A percentile compares a stretch with the other conserved stretches of the same genome.
Conservation (phyloP, 2,329 filamentous ascomycete species). For the Cercospora sp. region DNA sequence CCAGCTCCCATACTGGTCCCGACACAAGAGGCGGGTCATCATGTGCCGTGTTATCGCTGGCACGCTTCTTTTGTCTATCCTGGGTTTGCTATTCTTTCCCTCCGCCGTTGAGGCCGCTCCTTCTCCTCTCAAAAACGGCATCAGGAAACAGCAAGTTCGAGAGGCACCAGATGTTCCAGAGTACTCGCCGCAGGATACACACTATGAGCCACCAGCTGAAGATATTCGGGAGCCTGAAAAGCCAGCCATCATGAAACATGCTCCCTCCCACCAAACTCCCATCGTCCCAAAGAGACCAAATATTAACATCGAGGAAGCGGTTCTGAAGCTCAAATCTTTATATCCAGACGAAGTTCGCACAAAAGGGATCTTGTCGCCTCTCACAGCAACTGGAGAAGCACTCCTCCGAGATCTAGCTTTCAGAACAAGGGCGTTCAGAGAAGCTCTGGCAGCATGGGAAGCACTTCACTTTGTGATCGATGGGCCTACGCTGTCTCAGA, state of each 20-base stretch:
- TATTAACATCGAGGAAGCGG: conserved; percentile 4
- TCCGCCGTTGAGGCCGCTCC: not conserved
- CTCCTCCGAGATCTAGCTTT: conserved; percentile 24
- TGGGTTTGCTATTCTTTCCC: not conserved
- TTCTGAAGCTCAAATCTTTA: conserved; percentile 9
- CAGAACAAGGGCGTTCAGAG: conserved; percentile 20
- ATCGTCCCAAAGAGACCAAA: not conserved
- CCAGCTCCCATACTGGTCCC: conserved; percentile 5
- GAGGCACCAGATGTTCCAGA: not conserved
- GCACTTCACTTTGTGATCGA: conserved; percentile 15
- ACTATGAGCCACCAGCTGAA: not conserved
- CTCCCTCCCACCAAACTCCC: not conserved
- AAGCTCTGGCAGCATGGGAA: conserved; percentile 23
- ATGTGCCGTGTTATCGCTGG: not conserved
- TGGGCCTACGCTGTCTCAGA: conserved; percentile 1
- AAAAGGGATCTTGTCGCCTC: conserved; percentile 19
- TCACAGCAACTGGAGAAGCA: conserved; percentile 20
- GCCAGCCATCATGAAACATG: not conserved
- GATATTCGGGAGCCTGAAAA: not conserved
- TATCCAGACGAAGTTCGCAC: conserved; percentile 16
- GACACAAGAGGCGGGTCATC: conserved; percentile 2
- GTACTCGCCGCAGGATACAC: not conserved
- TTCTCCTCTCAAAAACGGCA: not conserved
- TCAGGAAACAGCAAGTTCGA: not conserved
- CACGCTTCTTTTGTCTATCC: not conserved